Evolutionary conservation across 108 stramenopile genomes (phyloP), one percentile per base, ranked within the genome.

Genomic region (Mediolabrus comicus): DNA sequence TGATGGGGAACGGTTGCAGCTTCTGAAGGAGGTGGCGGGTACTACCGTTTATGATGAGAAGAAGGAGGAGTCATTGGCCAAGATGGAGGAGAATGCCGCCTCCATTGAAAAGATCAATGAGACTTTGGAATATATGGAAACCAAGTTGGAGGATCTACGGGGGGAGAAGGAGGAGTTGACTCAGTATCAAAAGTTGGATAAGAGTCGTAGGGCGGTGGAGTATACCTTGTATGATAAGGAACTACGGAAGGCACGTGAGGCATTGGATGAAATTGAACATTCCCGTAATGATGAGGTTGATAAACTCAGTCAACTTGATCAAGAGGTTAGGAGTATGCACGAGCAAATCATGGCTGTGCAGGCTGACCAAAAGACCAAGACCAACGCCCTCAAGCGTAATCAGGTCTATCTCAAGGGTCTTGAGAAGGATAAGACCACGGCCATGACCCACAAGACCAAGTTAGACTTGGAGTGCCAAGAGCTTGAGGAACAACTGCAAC

Each of bases 41-140:
- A 97, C 97, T 9, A 92, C 94, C 14, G 95, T 99, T 26, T 99
- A 99, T 67, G 98, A 99, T 69, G 96, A 98, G 70, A 97, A 97
- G 67, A 93, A 98, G 71, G 72, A 70, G 29, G 98, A 99, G 80
- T 87, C 91, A 24, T 63, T 91, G 25, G 71, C 85, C 62, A 95
- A 98, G 69, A 97, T 99, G 95, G 79, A 87, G 19, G 98, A 98
- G 72, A 99, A 98, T 61, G 59, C 64, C 27, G 65, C 76, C 28
- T 88, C 78, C 56, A 89, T 96, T 38, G 88, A 87, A 25, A 97
- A 97, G 74, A 98, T 99, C 67, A 74, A 95, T 19, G 87, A 90
- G 52, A 94, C 95, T 14, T 69, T 97, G 22, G 56, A 72, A 39
- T 92, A 92, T 76, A 95, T 97, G 68, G 95, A 97, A 52, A 80